Conservation (phyloP, 345 rosid species). For the Gossypium thurberi region DNA sequence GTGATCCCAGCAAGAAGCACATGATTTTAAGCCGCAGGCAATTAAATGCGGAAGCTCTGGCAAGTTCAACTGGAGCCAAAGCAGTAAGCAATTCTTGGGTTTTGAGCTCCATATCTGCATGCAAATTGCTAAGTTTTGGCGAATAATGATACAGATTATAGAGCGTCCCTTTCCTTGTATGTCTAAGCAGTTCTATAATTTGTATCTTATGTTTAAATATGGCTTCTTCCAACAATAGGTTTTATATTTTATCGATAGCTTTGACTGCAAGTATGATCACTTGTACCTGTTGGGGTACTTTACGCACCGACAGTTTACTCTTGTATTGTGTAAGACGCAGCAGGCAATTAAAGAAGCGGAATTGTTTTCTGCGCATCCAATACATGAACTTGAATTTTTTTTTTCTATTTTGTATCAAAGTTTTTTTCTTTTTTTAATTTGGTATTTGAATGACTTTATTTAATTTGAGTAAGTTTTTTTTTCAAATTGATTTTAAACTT, state of each 20-base stretch:
- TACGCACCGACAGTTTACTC: not conserved
- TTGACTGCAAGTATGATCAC: not conserved
- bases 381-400: too few relatives aligned
- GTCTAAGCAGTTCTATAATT: not conserved
- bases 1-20: slow-evolving; percentile 34
- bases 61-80: slow-evolving; percentile 52
- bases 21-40: slow-evolving; percentile 37
- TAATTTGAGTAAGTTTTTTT: too few relatives aligned
- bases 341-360: not conserved
- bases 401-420: too few relatives aligned
- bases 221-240: not conserved
- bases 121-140: slow-evolving; percentile 36
- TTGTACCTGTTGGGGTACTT: not conserved
- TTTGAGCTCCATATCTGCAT: slow-evolving; percentile 71
- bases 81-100: slow-evolving; percentile 76
- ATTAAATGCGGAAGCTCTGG: slow-evolving; percentile 57
- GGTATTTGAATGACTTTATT: too few relatives aligned
- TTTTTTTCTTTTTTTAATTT: too few relatives aligned
- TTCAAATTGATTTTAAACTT: too few relatives aligned
- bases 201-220: not conserved
- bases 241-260: not conserved
- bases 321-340: not conserved
- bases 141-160: not conserved
- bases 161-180: not conserved
- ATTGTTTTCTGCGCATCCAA: not conserved